Percentiles rank a stretch among this genome's conserved stretches.
Evolutionary conservation across 2,329 filamentous ascomycete genomes (phyloP).

Genomic region (Mariannaea sp.): DNA sequence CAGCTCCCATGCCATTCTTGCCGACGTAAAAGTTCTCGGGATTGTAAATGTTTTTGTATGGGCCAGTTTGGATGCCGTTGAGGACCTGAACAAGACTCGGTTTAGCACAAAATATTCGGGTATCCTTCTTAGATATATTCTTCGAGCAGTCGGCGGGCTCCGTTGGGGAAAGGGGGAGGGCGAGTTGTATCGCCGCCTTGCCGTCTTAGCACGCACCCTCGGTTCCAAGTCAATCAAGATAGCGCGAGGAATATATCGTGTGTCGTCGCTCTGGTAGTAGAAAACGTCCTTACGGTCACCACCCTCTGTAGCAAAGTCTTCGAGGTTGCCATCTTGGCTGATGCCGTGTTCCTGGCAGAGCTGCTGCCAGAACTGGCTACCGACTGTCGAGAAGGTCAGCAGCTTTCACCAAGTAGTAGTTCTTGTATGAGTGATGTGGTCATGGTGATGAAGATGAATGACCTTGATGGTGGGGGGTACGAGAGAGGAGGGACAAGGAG

Average conservation of each 20-base stretch:
- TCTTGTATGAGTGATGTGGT: neutral
- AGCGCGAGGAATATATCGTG: constrained; percentile 93
- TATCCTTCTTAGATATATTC: too few species aligned
- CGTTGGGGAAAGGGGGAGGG: too few species aligned
- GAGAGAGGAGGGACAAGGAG: constrained; percentile 23
- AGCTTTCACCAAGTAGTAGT: neutral
- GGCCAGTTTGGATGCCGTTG: constrained; percentile 87
- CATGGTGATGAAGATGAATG: too few species aligned
- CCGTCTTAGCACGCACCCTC: constrained; percentile 57
- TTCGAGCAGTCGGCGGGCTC: neutral
- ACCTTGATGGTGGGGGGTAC: neutral
- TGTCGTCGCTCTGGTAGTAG: constrained; percentile 99
- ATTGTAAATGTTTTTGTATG: constrained; percentile 99
- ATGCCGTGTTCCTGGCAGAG: constrained; percentile 98
- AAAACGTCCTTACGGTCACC: constrained; percentile 99
- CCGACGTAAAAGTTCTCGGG: constrained; percentile 98
- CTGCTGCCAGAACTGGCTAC: constrained; percentile 98
- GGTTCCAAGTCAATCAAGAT: constrained; percentile 96
- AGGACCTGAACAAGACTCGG: constrained; percentile 65
- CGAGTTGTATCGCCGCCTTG: neutral
- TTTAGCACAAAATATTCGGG: constrained; percentile 16
- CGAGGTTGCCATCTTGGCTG: constrained; percentile 93
- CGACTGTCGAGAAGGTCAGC: constrained; percentile 63
- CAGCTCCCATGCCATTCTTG: constrained; percentile 90
- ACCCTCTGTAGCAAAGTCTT: constrained; percentile 96